These are phyloP conservation scores for Boletus semigastroideus DNA, from an alignment of 1,284 basidiomycete genomes.

Conservation along the genomic window DNA sequence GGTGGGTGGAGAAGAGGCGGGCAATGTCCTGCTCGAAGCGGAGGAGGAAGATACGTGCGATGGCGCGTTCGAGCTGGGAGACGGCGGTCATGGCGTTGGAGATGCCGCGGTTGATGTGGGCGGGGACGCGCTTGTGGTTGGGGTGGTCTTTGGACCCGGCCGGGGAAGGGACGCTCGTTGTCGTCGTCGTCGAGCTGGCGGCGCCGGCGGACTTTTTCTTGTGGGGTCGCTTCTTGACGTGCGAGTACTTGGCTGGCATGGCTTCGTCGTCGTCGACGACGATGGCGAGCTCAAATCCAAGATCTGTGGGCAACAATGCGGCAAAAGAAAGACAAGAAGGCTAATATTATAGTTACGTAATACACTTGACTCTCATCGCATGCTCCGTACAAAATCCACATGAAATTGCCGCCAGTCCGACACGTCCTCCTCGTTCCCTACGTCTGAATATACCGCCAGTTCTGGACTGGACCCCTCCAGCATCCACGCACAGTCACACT, in stretches of 20 bases:
- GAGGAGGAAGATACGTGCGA: constrained; percentile 59
- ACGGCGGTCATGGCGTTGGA: constrained; percentile 54
- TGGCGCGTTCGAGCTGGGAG: constrained; percentile 61
- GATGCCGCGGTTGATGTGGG: constrained; percentile 51
- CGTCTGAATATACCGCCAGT: constrained; percentile 2
- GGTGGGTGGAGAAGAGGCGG: constrained; percentile 64
- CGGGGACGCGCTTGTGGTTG: constrained; percentile 39
- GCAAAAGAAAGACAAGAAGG: background rate
- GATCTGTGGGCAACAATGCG: constrained; percentile 17
- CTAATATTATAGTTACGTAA: constrained; percentile 23
- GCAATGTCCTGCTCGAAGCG: constrained; percentile 71
- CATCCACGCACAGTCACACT: constrained; percentile 28
- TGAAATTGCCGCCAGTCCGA: constrained; percentile 32
- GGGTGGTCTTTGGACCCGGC: constrained; percentile 28
- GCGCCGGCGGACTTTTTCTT: constrained; percentile 42
- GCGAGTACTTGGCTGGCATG: constrained; percentile 71
- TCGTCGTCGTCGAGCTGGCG: constrained; percentile 13
- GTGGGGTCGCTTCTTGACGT: constrained; percentile 60
- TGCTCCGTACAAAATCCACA: constrained; percentile 23
- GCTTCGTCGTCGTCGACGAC: background rate
- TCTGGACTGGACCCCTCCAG: constrained; percentile 30
- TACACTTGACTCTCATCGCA: constrained; percentile 10
- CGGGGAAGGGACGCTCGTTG: background rate
- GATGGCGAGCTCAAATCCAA: background rate
- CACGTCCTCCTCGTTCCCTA: constrained; percentile 9